Percentiles rank a stretch among this genome's conserved stretches.
Conservation (phyloP, 2,329 filamentous ascomycete genomes). For the Calycina herbarum region DNA sequence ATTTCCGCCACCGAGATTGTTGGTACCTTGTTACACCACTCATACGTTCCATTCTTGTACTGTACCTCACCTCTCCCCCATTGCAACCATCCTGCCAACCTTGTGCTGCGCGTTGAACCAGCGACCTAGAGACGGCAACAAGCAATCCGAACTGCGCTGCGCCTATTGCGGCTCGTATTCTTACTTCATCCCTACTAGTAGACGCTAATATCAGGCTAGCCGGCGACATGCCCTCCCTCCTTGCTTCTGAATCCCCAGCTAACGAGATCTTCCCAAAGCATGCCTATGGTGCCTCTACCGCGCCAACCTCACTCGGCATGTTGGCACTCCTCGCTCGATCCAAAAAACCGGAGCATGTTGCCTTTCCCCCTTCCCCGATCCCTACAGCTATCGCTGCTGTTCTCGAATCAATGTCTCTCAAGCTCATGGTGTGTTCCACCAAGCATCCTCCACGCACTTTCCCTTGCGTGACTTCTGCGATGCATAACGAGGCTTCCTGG, state of each 20-base stretch:
- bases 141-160: not conserved
- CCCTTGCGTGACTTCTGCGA: slow-evolving; percentile 8
- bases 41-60: not conserved
- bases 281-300: not conserved
- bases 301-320: not conserved
- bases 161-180: not conserved
- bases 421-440: not conserved
- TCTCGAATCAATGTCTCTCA: not conserved
- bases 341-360: not conserved
- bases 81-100: not conserved
- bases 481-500: not conserved
- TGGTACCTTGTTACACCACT: not conserved
- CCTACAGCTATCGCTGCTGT: not conserved
- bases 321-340: not conserved
- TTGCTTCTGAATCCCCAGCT: not conserved
- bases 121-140: not conserved
- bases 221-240: not conserved
- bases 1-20: not conserved
- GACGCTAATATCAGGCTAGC: not conserved
- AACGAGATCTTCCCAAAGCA: not conserved
- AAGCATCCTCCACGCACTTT: not conserved
- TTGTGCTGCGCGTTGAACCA: not conserved
- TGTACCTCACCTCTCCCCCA: not conserved
- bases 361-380: not conserved
- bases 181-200: not conserved